These are phyloP conservation scores for Alopecurus myosuroides DNA, from an alignment of 176 grass and related monocot genomes.

Conservation along the genomic window DNA sequence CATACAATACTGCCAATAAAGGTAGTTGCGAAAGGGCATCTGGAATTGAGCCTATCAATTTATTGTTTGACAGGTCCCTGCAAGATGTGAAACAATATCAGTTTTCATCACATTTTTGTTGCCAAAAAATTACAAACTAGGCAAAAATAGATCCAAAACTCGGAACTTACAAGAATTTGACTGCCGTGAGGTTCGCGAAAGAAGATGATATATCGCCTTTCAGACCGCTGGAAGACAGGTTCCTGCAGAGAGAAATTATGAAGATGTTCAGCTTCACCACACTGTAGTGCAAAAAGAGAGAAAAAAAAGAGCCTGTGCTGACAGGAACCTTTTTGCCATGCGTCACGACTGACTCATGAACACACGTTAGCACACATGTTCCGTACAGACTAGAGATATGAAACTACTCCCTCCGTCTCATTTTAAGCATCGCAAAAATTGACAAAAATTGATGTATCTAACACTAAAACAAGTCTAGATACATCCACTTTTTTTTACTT, in stretches of 20 bases:
- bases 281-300: background rate
- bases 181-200: constrained; percentile 29
- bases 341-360: too few relatives aligned
- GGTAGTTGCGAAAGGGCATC: constrained; percentile 36
- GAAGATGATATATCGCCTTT: constrained; percentile 31
- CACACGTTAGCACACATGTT: too few relatives aligned
- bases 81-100: constrained; percentile 3
- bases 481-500: too few relatives aligned
- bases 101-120: background rate
- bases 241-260: constrained; percentile 24
- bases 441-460: too few relatives aligned
- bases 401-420: too few relatives aligned
- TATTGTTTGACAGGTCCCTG: constrained; percentile 71
- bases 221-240: constrained; percentile 42
- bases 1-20: constrained; percentile 49
- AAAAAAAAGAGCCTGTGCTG: too few relatives aligned
- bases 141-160: background rate
- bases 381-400: too few relatives aligned
- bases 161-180: constrained; percentile 38
- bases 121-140: background rate
- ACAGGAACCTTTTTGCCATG: too few relatives aligned
- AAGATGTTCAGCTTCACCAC: background rate
- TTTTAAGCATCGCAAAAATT: too few relatives aligned
- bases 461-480: too few relatives aligned
- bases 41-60: constrained; percentile 53